These are phyloP conservation scores for Alternaria sp. DNA, from an alignment of 2,329 filamentous ascomycete genomes.

Conservation along the genomic window DNA sequence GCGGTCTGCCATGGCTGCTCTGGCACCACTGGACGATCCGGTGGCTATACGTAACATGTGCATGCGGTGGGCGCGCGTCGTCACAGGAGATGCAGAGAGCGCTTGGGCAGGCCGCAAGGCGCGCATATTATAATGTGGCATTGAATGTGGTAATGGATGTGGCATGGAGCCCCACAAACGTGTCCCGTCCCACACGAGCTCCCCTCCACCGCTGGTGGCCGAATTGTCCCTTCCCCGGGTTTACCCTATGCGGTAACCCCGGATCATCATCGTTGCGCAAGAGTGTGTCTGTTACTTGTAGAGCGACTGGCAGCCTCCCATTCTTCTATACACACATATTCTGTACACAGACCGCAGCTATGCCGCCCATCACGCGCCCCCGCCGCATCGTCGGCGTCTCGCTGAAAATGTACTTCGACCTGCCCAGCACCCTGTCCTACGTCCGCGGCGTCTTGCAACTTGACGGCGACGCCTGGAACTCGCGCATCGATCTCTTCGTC, in stretches of 20 bases:
- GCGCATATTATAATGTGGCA: conserved; percentile 5
- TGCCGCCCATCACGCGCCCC: conserved; percentile 47
- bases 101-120: neutral
- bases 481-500: conserved; percentile 73
- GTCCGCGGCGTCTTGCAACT: conserved; percentile 51
- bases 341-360: conserved; percentile 14
- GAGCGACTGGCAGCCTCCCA: no score
- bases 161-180: conserved; percentile 8
- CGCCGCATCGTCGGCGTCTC: conserved; percentile 75
- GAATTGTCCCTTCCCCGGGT: neutral
- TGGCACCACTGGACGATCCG: conserved; percentile 1
- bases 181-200: neutral
- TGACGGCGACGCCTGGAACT: conserved; percentile 60
- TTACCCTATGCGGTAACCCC: conserved; percentile 9
- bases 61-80: neutral
- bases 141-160: conserved; percentile 2
- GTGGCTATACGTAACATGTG: neutral
- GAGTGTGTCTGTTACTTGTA: neutral
- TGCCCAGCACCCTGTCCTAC: conserved; percentile 63
- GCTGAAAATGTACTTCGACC: conserved; percentile 81
- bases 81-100: neutral
- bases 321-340: neutral
- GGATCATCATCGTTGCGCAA: conserved; percentile 1
- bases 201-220: neutral
- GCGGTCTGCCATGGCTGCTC: neutral